phyloP scores from a whole-genome alignment of 106 monocot species.

The Apostasia shenzhenica region DNA sequence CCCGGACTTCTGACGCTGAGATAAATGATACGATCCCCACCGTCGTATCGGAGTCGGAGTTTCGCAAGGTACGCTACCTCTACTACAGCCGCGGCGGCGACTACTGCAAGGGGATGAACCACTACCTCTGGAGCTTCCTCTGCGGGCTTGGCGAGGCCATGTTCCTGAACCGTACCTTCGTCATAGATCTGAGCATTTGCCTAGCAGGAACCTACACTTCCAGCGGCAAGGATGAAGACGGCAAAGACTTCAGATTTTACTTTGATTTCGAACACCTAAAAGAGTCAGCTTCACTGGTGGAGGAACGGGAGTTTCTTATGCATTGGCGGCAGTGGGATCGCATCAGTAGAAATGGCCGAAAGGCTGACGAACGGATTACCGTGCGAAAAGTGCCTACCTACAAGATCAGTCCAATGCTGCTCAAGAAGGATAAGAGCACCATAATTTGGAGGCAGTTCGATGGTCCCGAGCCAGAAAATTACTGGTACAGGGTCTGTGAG shows the following conservation, averaged over 20 bases:
- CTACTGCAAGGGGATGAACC: conserved; percentile 43
- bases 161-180: conserved; percentile 40
- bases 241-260: conserved; percentile 40
- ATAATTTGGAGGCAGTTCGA: conserved; percentile 80
- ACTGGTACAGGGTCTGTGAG: conserved; percentile 86
- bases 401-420: conserved; percentile 70
- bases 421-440: conserved; percentile 61
- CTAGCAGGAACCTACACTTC: conserved; percentile 17
- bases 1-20: conserved; percentile 20
- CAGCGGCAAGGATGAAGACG: conserved; percentile 25
- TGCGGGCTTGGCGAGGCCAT: conserved; percentile 38
- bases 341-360: neutral
- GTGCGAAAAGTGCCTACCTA: conserved; percentile 66
- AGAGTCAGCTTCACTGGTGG: conserved; percentile 63
- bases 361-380: conserved; percentile 14
- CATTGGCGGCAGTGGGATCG: conserved; percentile 66
- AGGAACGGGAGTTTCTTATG: conserved; percentile 55
- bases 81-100: conserved; percentile 74
- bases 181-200: conserved; percentile 39
- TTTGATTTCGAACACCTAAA: conserved; percentile 87
- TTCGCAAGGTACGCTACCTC: conserved; percentile 51
- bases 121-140: conserved; percentile 41
- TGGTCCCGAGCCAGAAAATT: conserved; percentile 72
- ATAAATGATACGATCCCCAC: conserved; percentile 74
- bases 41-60: conserved; percentile 50